Evolutionary conservation across 75 land plant species (phyloP).

Genomic region (Selaginella moellendorffii): DNA sequence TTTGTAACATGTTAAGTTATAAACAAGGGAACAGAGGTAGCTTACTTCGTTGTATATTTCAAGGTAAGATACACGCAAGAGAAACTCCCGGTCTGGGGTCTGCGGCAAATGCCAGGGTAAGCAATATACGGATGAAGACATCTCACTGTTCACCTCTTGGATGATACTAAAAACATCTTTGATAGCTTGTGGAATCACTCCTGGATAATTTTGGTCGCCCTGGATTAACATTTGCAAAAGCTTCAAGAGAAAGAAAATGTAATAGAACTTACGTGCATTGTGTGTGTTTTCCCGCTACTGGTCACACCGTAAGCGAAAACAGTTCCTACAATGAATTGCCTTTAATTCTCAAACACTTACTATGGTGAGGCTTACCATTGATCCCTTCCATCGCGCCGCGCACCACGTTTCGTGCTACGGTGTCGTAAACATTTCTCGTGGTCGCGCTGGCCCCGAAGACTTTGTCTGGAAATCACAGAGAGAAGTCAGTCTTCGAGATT

Average conservation of each 20-base stretch:
- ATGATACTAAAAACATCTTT: neutral
- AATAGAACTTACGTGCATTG: slow-evolving; percentile 10
- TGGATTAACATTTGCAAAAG: too few relatives aligned
- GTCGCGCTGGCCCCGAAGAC: slow-evolving; percentile 56
- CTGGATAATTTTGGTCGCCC: neutral
- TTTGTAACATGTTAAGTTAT: neutral
- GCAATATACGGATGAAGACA: neutral
- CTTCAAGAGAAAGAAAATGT: too few relatives aligned
- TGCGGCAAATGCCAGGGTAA: slow-evolving; percentile 2
- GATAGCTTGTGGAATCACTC: neutral
- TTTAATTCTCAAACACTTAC: too few relatives aligned
- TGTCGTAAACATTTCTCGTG: slow-evolving; percentile 56
- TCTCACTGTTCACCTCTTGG: neutral
- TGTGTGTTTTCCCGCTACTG: neutral
- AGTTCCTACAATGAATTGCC: slow-evolving; percentile 28
- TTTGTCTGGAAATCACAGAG: slow-evolving; percentile 30
- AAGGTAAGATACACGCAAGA: slow-evolving; percentile 43
- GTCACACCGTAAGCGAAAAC: neutral
- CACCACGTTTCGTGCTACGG: slow-evolving; percentile 67
- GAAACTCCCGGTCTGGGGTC: slow-evolving; percentile 40
- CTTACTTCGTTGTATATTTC: slow-evolving; percentile 47
- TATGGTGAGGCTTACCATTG: slow-evolving; percentile 45
- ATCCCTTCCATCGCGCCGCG: slow-evolving; percentile 87
- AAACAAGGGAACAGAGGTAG: neutral
- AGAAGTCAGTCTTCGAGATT: neutral